Conservation (phyloP, 345 rosid genomes). For the Eucalyptus guilfoylei region DNA sequence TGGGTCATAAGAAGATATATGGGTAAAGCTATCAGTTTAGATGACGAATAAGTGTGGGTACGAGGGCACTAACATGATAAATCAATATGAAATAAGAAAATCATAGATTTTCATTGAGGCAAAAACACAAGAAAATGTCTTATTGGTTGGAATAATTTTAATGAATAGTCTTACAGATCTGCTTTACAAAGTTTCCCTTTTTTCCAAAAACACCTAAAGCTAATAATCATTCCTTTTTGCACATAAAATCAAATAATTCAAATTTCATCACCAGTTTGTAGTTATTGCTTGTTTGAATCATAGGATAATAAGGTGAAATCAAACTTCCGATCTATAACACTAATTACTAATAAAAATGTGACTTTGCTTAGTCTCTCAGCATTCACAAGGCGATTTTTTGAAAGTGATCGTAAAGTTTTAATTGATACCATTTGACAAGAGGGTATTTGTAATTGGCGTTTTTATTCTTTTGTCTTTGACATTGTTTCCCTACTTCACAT, state of each 20-base stretch:
- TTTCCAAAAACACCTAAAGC: not conserved
- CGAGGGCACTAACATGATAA: not conserved
- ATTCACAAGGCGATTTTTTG: not conserved
- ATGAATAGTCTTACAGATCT: not conserved
- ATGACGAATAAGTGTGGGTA: not conserved
- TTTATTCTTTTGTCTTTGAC: not conserved
- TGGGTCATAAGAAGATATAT: not conserved
- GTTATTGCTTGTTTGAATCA: not conserved
- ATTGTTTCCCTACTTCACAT: not conserved
- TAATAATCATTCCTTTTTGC: not conserved
- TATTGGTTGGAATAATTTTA: not conserved
- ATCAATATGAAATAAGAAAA: not conserved
- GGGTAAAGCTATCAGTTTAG: not conserved
- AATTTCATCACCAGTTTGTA: not conserved
- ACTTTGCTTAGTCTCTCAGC: not conserved
- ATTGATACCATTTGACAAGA: not conserved
- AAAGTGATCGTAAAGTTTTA: not conserved
- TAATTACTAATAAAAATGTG: too few relatives aligned
- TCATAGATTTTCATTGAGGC: not conserved
- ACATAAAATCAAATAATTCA: not conserved
- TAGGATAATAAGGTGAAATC: not conserved
- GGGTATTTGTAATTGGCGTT: not conserved
- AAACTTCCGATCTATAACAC: too few relatives aligned
- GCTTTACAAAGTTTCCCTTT: not conserved
- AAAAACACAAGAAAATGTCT: not conserved